Evolutionary conservation across 371 early-diverging fungal species (phyloP).

Genomic region (Coemansia sp.): DNA sequence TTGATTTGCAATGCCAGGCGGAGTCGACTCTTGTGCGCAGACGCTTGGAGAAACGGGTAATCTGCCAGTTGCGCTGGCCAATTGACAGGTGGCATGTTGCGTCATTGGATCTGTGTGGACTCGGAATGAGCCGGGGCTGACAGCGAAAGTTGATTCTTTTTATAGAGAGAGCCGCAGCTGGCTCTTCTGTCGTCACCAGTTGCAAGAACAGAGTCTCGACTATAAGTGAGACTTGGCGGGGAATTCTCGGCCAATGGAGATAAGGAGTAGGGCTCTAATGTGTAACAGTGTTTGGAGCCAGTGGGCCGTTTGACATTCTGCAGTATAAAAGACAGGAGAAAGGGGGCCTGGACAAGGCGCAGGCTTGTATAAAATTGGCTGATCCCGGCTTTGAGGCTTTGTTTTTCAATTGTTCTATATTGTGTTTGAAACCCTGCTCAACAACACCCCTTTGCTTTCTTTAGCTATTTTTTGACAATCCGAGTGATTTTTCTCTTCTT

Average conservation of each 20-base stretch:
- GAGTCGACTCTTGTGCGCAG: no score
- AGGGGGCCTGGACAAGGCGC: not conserved
- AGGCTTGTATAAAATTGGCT: not conserved
- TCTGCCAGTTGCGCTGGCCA: not conserved
- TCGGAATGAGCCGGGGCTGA: not conserved
- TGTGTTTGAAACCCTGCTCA: not conserved
- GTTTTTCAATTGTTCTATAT: not conserved
- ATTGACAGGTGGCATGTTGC: not conserved
- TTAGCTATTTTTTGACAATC: not conserved
- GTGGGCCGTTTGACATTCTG: not conserved
- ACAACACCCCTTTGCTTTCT: constrained; percentile 5
- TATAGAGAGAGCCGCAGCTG: no score
- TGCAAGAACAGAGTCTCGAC: no score
- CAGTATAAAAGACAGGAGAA: not conserved
- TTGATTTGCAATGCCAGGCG: no score
- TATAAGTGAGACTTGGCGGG: not conserved
- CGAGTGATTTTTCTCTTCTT: not conserved
- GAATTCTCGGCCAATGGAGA: constrained; percentile 6
- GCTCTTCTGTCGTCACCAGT: no score
- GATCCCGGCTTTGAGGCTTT: not conserved
- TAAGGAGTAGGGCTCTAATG: not conserved
- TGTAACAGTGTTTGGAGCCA: not conserved
- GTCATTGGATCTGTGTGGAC: not conserved
- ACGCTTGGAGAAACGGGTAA: no score
- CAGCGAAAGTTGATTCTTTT: no score